Evolutionary conservation across 2,329 filamentous ascomycete species (phyloP).

Genomic region (Sphaceloma murrayae): DNA sequence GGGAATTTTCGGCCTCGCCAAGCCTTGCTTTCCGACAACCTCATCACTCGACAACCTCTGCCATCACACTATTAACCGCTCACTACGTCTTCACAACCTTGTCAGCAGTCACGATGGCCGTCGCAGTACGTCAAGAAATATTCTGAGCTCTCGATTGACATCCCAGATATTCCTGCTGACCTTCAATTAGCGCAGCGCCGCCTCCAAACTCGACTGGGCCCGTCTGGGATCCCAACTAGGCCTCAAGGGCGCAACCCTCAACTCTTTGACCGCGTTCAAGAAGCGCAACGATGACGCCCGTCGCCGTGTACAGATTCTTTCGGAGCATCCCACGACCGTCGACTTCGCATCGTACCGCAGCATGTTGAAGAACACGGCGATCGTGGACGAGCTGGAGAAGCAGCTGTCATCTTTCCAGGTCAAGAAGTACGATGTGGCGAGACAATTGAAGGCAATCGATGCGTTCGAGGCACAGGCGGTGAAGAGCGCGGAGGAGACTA

Average conservation of each 20-base stretch:
- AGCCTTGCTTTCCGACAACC: constrained; percentile 16
- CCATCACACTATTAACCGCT: constrained; percentile 16
- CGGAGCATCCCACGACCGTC: constrained; percentile 73
- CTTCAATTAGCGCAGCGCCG: constrained; percentile 73
- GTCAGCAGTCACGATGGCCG: constrained; percentile 53
- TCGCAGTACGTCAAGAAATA: constrained; percentile 46
- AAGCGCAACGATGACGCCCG: constrained; percentile 98
- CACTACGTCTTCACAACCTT: constrained; percentile 41
- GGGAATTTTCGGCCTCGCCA: constrained; percentile 12
- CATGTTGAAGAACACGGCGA: constrained; percentile 87
- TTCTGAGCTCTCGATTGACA: constrained; percentile 7
- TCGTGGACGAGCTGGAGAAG: constrained; percentile 95
- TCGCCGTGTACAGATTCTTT: constrained; percentile 78
- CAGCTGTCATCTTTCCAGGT: constrained; percentile 89
- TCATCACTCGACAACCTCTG: constrained; percentile 20
- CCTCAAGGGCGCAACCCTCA: constrained; percentile 87
- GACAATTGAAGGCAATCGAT: constrained; percentile 97
- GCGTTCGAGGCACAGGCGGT: constrained; percentile 94
- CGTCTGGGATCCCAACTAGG: constrained; percentile 90
- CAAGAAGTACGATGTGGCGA: constrained; percentile 77
- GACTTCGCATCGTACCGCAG: constrained; percentile 91
- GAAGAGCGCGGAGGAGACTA: constrained; percentile 94
- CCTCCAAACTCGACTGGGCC: constrained; percentile 98
- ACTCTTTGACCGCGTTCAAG: constrained; percentile 93
- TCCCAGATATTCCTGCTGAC: background rate